Percentiles rank a stretch among this genome's conserved stretches.
phyloP scores from a whole-genome alignment of 2,329 filamentous ascomycete species.

The Scortechinia acanthostroma region DNA sequence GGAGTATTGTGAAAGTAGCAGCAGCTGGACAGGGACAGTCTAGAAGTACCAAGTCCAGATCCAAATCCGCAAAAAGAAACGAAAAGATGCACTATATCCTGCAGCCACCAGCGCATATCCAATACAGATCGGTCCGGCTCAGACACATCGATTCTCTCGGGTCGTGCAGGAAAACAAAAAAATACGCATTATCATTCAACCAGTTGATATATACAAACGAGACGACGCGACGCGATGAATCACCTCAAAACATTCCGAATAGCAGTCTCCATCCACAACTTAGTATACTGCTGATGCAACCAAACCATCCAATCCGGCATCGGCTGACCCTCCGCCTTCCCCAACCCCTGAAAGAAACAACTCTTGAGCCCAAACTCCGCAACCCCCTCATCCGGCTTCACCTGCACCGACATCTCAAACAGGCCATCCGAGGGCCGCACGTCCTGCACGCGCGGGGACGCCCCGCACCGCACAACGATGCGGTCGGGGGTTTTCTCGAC shows the following conservation, averaged over 20 bases:
- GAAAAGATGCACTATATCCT: no score
- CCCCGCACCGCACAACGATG: conserved; percentile 61
- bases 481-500: conserved; percentile 51
- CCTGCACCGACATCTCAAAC: conserved; percentile 54
- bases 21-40: no score
- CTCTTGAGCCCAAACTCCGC: conserved; percentile 63
- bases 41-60: no score
- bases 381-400: conserved; percentile 49
- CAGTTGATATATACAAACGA: not conserved
- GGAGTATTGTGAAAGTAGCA: no score
- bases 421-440: conserved; percentile 56
- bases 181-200: no score
- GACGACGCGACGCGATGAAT: not conserved
- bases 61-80: no score
- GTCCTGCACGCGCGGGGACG: conserved; percentile 47
- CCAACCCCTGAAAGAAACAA: conserved; percentile 41
- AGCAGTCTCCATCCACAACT: not conserved
- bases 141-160: no score
- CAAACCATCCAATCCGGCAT: not conserved
- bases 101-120: no score
- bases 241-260: not conserved
- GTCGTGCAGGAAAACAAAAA: no score
- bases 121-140: no score
- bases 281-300: not conserved
- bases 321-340: conserved; percentile 16